These are phyloP conservation scores for Saccharum spontaneum DNA, from an alignment of 176 grass and related monocot genomes.

Conservation along the genomic window DNA sequence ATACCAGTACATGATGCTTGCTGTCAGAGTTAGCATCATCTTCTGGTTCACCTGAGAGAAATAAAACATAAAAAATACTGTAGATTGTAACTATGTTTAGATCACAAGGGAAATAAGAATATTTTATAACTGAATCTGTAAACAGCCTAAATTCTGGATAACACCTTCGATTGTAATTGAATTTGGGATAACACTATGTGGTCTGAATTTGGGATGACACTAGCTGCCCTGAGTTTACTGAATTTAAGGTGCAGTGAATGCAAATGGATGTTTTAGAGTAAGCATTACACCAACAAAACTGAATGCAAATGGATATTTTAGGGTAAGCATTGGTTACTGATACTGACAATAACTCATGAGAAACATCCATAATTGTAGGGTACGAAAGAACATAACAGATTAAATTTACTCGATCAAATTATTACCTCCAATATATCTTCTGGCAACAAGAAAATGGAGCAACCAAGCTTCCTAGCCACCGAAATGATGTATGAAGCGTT, in stretches of 20 bases:
- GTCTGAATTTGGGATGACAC: not conserved
- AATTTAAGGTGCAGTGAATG: not conserved
- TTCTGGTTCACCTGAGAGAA: slow-evolving; percentile 88
- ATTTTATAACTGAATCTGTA: not conserved
- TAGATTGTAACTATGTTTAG: slow-evolving; percentile 12
- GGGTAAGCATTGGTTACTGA: not conserved
- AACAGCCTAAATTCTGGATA: not conserved
- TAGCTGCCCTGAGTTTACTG: not conserved
- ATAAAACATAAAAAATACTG: slow-evolving; percentile 14
- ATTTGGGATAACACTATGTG: not conserved
- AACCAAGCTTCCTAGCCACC: slow-evolving; percentile 94
- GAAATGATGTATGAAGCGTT: slow-evolving; percentile 98
- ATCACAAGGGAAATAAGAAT: not conserved
- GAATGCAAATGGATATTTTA: not conserved
- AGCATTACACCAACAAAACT: not conserved
- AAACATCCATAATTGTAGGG: not conserved
- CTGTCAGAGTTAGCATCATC: slow-evolving; percentile 90
- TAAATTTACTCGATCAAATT: slow-evolving; percentile 2
- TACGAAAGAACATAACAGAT: not conserved
- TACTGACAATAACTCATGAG: not conserved
- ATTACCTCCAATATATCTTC: slow-evolving; percentile 95
- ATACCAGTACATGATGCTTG: slow-evolving; percentile 98
- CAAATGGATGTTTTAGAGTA: not conserved
- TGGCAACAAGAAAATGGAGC: slow-evolving; percentile 92
- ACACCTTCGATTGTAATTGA: not conserved